Conservation (phyloP, 352 stramenopile genomes). For the Pythium oligandrum region DNA sequence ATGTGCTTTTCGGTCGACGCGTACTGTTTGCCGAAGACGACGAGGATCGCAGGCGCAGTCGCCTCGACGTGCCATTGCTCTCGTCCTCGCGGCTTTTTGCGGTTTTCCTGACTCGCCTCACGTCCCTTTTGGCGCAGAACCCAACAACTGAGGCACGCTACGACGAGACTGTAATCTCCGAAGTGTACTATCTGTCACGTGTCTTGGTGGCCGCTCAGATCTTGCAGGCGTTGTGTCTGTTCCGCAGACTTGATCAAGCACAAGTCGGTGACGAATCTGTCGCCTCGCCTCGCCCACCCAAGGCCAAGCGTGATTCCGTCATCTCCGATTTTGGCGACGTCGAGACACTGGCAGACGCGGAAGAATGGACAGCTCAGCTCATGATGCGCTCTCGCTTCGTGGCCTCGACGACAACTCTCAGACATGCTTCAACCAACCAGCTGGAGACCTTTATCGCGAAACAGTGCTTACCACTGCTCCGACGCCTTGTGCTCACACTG, state of each 20-base stretch:
- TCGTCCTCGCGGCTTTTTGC: not conserved
- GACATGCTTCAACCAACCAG: too few relatives aligned
- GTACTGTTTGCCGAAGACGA: constrained; percentile 72
- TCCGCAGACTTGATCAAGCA: not conserved
- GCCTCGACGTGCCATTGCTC: not conserved
- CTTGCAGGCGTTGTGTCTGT: constrained; percentile 42
- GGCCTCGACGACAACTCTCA: too few relatives aligned
- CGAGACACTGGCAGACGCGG: constrained; percentile 53
- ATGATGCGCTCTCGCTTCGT: constrained; percentile 38
- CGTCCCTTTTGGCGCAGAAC: constrained; percentile 1
- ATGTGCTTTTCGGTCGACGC: constrained; percentile 65
- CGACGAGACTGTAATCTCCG: constrained; percentile 35
- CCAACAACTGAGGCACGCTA: constrained; percentile 10
- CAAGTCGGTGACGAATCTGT: not conserved
- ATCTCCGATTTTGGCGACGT: constrained; percentile 40
- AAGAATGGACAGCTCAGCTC: constrained; percentile 44
- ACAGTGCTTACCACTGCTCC: constrained; percentile 48
- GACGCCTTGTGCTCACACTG: constrained; percentile 58
- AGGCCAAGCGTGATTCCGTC: not conserved
- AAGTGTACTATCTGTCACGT: constrained; percentile 52
- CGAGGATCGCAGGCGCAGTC: constrained; percentile 9
- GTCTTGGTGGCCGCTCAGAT: constrained; percentile 55
- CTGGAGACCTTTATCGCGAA: constrained; percentile 42
- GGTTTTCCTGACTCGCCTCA: not conserved
- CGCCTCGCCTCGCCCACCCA: too few relatives aligned